Conservation (phyloP, 73 alveolate species). For the Tetrahymena thermophila region DNA sequence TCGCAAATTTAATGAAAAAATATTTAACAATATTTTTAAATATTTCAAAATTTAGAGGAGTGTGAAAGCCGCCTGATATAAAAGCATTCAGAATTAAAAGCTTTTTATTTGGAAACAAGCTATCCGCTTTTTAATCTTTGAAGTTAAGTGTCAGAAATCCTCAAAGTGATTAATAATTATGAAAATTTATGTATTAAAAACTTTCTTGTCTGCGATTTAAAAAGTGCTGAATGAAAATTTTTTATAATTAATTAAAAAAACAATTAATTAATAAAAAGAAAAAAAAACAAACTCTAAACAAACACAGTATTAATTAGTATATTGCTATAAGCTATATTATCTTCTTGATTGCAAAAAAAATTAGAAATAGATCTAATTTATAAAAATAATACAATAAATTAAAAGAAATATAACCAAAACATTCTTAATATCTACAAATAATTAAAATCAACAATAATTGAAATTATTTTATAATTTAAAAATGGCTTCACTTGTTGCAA, state of each 20-base stretch:
- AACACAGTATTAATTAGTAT: neutral
- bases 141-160: neutral
- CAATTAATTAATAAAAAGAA: too few relatives aligned
- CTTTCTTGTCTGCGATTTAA: neutral
- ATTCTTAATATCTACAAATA: neutral
- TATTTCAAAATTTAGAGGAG: neutral
- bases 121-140: neutral
- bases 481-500: neutral
- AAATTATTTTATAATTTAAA: neutral
- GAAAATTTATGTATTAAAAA: too few relatives aligned
- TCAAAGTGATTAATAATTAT: neutral
- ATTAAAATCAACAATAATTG: too few relatives aligned
- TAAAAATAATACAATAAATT: neutral
- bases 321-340: too few relatives aligned
- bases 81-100: neutral
- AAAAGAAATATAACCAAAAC: neutral
- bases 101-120: neutral
- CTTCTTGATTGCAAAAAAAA: neutral
- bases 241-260: too few relatives aligned
- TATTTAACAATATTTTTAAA: too few relatives aligned
- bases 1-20: too few relatives aligned
- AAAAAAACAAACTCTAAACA: neutral
- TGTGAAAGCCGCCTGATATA: too few relatives aligned
- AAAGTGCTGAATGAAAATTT: neutral
- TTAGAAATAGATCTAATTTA: neutral